Evolutionary conservation across 306 rosid genomes (phyloP), one percentile per base, ranked within the genome.

Genomic region (Trifolium fragiferum): DNA sequence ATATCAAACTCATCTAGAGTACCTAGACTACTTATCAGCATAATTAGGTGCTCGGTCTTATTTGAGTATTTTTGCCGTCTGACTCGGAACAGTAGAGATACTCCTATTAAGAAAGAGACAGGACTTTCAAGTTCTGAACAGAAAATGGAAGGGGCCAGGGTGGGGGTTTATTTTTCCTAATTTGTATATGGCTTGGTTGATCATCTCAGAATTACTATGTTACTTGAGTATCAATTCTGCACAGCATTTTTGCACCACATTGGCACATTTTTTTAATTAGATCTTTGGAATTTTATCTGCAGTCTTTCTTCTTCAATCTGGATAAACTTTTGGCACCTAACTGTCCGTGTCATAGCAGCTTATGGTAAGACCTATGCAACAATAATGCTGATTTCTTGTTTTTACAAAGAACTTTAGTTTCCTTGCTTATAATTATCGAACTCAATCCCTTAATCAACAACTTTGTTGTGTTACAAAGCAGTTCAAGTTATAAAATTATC

Each of bases 241-340:
- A 18, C 58, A 44, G 68, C 64, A 65, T 43, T 35, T 76, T 33
- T 51, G 41, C 68, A 50, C 49, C 63, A 6, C 27, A 25, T 41
- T 33, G 23, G 55, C 75, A 61, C 73, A 61, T 50, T 68, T 68
- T 6, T 54, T 59, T 76, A 16, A 74, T 75, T 59, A 65, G 57
- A 37, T 64, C 54, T 81, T 62, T 80, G 84, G 70, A 72, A 60
- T 87, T 81, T 80, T 8, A 18, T 82, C 37, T 91, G 90, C 97
- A 89, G 98, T 86, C 92, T 68, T 83, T 91, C 54, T 88, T 88
- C 84, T 89, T 87, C 74, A 89, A 88, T 81, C 70, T 91, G 93
- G 97, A 93, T 79, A 89, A 85, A 80, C 91, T 91, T 84, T 68
- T 93, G 82, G 92, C 92, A 37, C 97, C 94, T 55, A 76, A 93